These are phyloP conservation scores for Vanderwaltozyma yarrowii DNA, from an alignment of 805 yeast species.

Conservation along the genomic window DNA sequence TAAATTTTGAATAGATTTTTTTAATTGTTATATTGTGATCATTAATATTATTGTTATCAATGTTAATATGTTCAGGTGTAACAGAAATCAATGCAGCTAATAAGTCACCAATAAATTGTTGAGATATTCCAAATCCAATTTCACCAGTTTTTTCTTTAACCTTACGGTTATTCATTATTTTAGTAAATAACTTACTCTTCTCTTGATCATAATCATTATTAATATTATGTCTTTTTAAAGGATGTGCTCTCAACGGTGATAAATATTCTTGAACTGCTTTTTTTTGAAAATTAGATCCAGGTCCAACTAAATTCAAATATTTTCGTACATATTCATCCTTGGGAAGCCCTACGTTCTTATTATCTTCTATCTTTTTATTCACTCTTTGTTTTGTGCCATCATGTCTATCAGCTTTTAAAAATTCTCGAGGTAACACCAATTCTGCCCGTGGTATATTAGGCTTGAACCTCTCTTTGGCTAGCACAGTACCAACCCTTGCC, in stretches of 20 bases:
- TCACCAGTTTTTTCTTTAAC: slow-evolving; percentile 2
- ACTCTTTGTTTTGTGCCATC: background rate
- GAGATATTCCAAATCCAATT: slow-evolving; percentile 7
- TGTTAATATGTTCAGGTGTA: background rate
- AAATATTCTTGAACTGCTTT: slow-evolving; percentile 21
- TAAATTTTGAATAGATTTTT: slow-evolving; percentile 1
- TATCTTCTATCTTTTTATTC: background rate
- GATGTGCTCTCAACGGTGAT: slow-evolving; percentile 19
- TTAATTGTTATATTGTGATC: background rate
- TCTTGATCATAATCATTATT: slow-evolving; percentile 13
- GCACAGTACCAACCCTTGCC: background rate
- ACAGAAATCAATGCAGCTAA: slow-evolving; percentile 9
- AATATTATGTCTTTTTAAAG: slow-evolving; percentile 19
- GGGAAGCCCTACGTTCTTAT: background rate
- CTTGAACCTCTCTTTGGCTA: background rate
- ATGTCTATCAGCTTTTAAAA: background rate
- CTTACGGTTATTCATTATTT: slow-evolving; percentile 5
- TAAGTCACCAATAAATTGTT: slow-evolving; percentile 10
- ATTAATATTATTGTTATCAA: background rate
- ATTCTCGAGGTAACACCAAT: background rate
- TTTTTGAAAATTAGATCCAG: slow-evolving; percentile 24
- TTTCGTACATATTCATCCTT: slow-evolving; percentile 1
- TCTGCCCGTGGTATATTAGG: background rate
- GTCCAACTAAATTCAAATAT: slow-evolving; percentile 15
- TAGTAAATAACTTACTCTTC: slow-evolving; percentile 6